A percentile compares a stretch with the other conserved stretches of the same genome.
phyloP scores from a whole-genome alignment of 176 grass and related monocot species.

The Zoysia japonica region DNA sequence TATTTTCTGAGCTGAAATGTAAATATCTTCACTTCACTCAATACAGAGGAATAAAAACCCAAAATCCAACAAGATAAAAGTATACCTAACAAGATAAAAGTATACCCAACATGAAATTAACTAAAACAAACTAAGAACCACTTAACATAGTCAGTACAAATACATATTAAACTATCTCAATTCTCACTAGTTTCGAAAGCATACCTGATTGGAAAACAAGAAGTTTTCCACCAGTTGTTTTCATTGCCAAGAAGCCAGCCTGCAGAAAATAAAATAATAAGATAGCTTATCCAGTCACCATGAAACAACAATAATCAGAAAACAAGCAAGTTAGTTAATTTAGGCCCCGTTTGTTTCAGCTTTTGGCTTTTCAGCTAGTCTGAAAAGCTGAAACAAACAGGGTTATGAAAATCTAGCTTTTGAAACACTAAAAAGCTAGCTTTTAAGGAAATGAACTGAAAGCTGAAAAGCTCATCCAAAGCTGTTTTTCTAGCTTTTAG shows the following conservation, averaged over 20 bases:
- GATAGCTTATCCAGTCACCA: slow-evolving; percentile 3
- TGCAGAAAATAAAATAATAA: slow-evolving; percentile 40
- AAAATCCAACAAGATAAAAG: background rate
- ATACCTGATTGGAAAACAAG: slow-evolving; percentile 92
- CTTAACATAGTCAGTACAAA: background rate
- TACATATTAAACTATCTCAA: background rate
- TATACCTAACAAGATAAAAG: background rate
- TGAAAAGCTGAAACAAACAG: no score
- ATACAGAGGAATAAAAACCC: background rate
- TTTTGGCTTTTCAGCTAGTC: no score
- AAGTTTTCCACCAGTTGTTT: slow-evolving; percentile 87
- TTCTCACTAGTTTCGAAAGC: background rate
- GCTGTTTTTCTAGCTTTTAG: no score
- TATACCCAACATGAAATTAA: background rate
- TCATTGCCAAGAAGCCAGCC: slow-evolving; percentile 81
- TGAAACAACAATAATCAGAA: background rate
- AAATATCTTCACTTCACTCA: background rate
- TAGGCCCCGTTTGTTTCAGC: background rate
- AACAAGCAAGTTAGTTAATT: background rate
- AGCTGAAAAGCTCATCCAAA: no score
- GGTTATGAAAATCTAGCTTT: no score
- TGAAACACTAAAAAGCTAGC: no score
- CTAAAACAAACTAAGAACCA: slow-evolving; percentile 1
- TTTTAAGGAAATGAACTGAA: no score
- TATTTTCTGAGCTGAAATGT: slow-evolving; percentile 1